Evolutionary conservation across 75 land plant genomes (phyloP).

Genomic region (Pinus albicaulis): DNA sequence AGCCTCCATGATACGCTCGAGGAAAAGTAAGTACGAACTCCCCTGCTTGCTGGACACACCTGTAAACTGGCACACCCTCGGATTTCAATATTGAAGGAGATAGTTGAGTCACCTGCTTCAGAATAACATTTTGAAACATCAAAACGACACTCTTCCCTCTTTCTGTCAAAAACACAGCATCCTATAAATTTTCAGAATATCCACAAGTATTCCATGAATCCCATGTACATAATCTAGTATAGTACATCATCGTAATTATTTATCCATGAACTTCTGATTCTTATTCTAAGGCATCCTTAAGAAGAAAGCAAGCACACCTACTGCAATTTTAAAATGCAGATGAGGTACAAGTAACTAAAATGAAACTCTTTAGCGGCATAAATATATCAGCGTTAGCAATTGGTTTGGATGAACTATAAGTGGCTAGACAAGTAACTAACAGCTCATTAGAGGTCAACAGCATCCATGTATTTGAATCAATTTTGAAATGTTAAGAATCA

Average conservation of each 20-base stretch:
- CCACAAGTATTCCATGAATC: not conserved
- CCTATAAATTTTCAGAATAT: not conserved
- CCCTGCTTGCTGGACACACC: conserved; percentile 71
- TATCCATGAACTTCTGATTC: not conserved
- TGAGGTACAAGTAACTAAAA: not conserved
- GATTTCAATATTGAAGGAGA: conserved; percentile 84
- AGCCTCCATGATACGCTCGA: conserved; percentile 93
- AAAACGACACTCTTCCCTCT: not conserved
- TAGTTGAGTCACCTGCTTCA: conserved; percentile 85
- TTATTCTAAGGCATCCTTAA: not conserved
- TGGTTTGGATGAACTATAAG: not conserved
- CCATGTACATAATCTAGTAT: not conserved
- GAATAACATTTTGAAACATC: not conserved
- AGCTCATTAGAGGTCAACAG: not conserved
- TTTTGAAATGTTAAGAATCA: not conserved
- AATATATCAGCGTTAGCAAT: not conserved
- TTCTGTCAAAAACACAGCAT: not conserved
- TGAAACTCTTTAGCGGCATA: not conserved
- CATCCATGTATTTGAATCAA: not conserved
- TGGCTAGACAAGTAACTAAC: not conserved
- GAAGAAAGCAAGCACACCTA: not conserved
- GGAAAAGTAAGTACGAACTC: conserved; percentile 97
- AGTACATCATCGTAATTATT: not conserved
- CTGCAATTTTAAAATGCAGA: not conserved
- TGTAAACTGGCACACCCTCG: conserved; percentile 89